Conservation (phyloP, 2,329 filamentous ascomycete genomes). For the Beauveria sp. region DNA sequence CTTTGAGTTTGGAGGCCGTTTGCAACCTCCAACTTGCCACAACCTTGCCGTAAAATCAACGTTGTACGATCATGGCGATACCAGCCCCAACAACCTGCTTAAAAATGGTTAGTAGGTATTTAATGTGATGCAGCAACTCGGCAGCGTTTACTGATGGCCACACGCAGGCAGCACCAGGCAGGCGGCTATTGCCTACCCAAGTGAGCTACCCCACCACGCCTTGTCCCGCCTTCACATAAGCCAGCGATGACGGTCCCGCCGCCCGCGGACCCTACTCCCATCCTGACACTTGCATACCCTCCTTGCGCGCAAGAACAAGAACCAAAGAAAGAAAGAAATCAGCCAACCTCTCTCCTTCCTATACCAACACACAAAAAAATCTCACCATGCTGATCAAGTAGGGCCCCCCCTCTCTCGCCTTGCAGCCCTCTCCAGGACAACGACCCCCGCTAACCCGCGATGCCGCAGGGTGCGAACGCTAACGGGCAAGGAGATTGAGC, state of each 20-base stretch:
- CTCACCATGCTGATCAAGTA: constrained; percentile 45
- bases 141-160: neutral
- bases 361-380: neutral
- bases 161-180: neutral
- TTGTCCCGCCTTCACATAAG: neutral
- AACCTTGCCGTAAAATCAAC: neutral
- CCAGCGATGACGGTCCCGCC: constrained; percentile 7
- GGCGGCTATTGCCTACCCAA: neutral
- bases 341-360: neutral
- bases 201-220: constrained; percentile 1
- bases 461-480: constrained; percentile 79
- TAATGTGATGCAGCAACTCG: neutral
- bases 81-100: too few species aligned
- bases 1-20: neutral
- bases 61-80: neutral
- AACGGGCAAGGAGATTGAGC: constrained; percentile 97
- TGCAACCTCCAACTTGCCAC: neutral
- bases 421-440: neutral
- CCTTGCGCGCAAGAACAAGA: neutral
- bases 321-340: neutral
- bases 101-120: too few species aligned
- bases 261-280: neutral
- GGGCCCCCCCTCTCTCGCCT: neutral
- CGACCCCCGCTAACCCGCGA: neutral
- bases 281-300: neutral